Evolutionary conservation across 192 early-diverging fungal genomes (phyloP), one percentile per base, ranked within the genome.

Genomic region (Coemansia sp.): DNA sequence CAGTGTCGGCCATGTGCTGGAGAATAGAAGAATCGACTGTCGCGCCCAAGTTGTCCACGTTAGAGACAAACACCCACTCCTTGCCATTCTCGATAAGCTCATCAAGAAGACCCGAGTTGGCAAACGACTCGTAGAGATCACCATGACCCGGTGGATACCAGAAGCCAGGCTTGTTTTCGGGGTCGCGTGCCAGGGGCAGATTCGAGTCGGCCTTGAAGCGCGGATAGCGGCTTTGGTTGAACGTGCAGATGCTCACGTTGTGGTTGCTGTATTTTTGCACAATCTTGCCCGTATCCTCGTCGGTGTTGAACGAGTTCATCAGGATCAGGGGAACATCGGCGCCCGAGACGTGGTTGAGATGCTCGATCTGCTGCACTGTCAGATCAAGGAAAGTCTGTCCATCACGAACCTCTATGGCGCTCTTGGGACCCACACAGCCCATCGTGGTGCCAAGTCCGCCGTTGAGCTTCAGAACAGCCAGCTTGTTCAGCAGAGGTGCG

Each of bases 271-370:
- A 98, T 81, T 99, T 99, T 89, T 98, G 97, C 69, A 98, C 93
- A 80, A 99, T 96, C 62, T 94, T 90, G 75, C 89, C 86, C 49
- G 97, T 99, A 75, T 99, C 97, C 16, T 91, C 90, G 77, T 99
- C 96, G 5, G 97, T 99, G 83, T 99, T 99, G 89, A 99, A 98
- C n/a, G 97, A 99, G 87, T 99, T 99, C 97, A 99, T 99, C 54
- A 98, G 86, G 61, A 99, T 96, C 68, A 98, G 89, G 5, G 97
- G 97, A 8, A 99, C 96, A 52, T 90, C 87, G 61, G 96, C 94
- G 56, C 91, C 87, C 76, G 96, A 87, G 28, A 87, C 83, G 57
- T 87, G 87, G 87, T 99, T 99, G 56, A 98, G 83, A 67, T 96
- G 93, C 91, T 99, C 96, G 70, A 99, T 96, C 77, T 99, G 97